Base-by-base conservation (phyloP, 148 eudicot species). In the Silene latifolia region DNA sequence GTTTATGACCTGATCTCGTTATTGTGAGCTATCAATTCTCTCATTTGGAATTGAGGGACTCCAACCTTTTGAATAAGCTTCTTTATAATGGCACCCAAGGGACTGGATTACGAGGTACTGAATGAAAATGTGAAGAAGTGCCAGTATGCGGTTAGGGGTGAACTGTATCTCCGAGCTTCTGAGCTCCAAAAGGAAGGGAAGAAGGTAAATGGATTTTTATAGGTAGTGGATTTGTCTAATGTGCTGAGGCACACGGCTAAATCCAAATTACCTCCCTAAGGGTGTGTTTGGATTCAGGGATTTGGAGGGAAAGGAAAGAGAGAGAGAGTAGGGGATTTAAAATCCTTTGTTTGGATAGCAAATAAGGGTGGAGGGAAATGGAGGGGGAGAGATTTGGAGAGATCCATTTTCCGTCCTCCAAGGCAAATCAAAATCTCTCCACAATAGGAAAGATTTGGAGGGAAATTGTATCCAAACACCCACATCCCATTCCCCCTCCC, bases 181-280 rank as follows among this genome's bases (percentile, higher is more conserved):
- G 98, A 95, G 87, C 98, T 95, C 83, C 97, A 95, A 80, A 92
- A 89, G 76, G 98, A 95, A 83, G 98, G 98, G 65, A 95, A 95
- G 79, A 95, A 92, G 98, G 97, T 95, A 85, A 63, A 18, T 39
- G 8, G 10, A 67, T n/a, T 71, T 63, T 27, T 47, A 24, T 48
- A 71, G 73, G 11, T 23, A 69, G 54, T 51, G 24, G 29, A 23
- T 32, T 69, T 69, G 63, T 19, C 14, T 9, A 35, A 47, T 32
- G 32, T 14, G 7, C 5, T 18, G 9, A 18, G 21, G 7, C 25
- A 8, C 62, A 19, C 24, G 14, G 53, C 11, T 59, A 1, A 19
- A 59, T 59, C 24, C 24, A 9, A 48, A 48, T 10, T 48, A 48
- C n/a, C n/a, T 10, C 53, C 53, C 53, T 48, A 48, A 48, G 53